Conservation (phyloP, 768 basidiomycete species). For the Suillus brevipes region DNA sequence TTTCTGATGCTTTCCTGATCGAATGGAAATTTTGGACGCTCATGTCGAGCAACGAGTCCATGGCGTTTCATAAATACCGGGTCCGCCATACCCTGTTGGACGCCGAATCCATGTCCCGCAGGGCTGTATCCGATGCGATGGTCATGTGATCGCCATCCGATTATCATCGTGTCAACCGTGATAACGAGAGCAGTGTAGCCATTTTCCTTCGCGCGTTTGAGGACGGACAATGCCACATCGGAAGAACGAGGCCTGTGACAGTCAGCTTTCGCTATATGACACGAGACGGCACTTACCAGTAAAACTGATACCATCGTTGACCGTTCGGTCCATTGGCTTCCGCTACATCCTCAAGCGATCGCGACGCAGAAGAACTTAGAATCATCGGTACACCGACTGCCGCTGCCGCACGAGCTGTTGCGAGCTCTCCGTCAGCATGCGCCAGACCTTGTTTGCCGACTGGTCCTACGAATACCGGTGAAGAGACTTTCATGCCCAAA, state of each 20-base stretch:
- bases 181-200: conserved; percentile 47
- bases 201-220: conserved; percentile 42
- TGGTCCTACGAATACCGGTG: conserved; percentile 54
- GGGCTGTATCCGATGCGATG: conserved; percentile 41
- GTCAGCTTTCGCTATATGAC: neutral
- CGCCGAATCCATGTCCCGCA: conserved; percentile 36
- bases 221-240: conserved; percentile 40
- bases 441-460: conserved; percentile 58
- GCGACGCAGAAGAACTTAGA: conserved; percentile 33
- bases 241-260: conserved; percentile 37
- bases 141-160: conserved; percentile 49
- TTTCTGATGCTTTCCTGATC: conserved; percentile 28
- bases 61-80: conserved; percentile 46
- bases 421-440: conserved; percentile 44
- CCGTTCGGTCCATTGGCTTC: conserved; percentile 42
- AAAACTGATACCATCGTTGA: conserved; percentile 52
- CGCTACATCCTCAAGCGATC: conserved; percentile 52
- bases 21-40: conserved; percentile 37
- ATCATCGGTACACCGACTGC: conserved; percentile 46
- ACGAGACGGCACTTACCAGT: conserved; percentile 33
- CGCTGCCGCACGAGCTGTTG: conserved; percentile 43
- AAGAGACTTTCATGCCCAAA: conserved; percentile 44
- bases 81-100: conserved; percentile 43
- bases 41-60: conserved; percentile 30
- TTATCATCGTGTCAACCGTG: conserved; percentile 43